Percentiles rank a stretch among this genome's conserved stretches.
phyloP scores from a whole-genome alignment of 257 asterid species.

The Fraxinus anomala region DNA sequence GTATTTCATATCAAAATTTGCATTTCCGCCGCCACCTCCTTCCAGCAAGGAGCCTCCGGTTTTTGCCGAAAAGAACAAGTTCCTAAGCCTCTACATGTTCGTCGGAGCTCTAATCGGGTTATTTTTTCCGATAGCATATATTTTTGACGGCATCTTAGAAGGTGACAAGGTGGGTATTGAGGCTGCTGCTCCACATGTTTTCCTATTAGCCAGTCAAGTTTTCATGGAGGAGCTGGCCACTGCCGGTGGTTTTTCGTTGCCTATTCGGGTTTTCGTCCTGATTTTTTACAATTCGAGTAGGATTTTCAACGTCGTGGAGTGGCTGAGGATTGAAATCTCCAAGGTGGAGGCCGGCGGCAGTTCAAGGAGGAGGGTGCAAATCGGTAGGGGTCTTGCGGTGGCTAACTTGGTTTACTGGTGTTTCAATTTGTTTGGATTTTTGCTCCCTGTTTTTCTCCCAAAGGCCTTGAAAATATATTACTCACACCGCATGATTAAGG shows the following conservation, averaged over 20 bases:
- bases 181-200: constrained; percentile 75
- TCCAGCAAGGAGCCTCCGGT: constrained; percentile 34
- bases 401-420: constrained; percentile 75
- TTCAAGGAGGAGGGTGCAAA: constrained; percentile 37
- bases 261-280: constrained; percentile 62
- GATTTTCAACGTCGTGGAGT: constrained; percentile 52
- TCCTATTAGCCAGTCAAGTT: constrained; percentile 61
- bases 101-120: constrained; percentile 56
- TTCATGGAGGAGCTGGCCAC: constrained; percentile 65
- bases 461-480: constrained; percentile 67
- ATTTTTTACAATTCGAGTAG: constrained; percentile 59
- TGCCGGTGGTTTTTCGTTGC: constrained; percentile 47
- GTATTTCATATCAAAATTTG: constrained; percentile 51
- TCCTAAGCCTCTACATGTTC: constrained; percentile 36
- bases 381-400: constrained; percentile 59
- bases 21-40: constrained; percentile 46
- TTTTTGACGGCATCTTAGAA: constrained; percentile 56
- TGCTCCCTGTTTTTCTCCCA: constrained; percentile 75
- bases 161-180: constrained; percentile 68
- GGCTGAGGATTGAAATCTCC: constrained; percentile 52
- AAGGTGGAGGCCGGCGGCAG: constrained; percentile 36
- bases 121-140: constrained; percentile 60
- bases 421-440: constrained; percentile 73
- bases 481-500: constrained; percentile 21
- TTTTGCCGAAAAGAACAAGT: constrained; percentile 39